phyloP scores from a whole-genome alignment of 108 stramenopile species.

The Epipyxis sp. region DNA sequence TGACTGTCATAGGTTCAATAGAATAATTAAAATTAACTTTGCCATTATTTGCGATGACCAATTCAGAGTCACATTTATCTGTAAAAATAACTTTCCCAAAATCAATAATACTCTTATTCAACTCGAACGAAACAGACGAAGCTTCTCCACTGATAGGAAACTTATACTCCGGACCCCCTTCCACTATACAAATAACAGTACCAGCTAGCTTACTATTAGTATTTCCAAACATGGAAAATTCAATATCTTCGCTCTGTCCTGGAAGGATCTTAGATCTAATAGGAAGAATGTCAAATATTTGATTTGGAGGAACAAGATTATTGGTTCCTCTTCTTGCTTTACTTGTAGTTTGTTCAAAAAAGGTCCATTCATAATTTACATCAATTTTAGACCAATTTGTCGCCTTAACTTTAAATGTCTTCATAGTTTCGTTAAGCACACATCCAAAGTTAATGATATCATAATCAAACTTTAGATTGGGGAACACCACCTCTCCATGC shows the following conservation, averaged over 20 bases:
- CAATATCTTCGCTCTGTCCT: constrained; percentile 59
- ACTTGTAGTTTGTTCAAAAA: constrained; percentile 45
- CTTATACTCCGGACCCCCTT: constrained; percentile 64
- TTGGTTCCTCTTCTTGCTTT: neutral
- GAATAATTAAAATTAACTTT: constrained; percentile 50
- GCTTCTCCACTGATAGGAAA: constrained; percentile 56
- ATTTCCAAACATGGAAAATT: constrained; percentile 59
- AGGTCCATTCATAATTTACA: constrained; percentile 54
- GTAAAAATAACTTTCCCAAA: constrained; percentile 58
- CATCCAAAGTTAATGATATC: constrained; percentile 58
- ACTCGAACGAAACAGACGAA: constrained; percentile 53
- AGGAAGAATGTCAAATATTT: constrained; percentile 67
- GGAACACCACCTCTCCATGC: constrained; percentile 56
- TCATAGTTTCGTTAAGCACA: constrained; percentile 65
- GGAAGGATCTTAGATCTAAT: constrained; percentile 55
- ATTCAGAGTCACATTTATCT: constrained; percentile 48
- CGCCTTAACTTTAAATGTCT: constrained; percentile 48
- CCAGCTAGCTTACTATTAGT: constrained; percentile 47
- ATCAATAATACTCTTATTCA: constrained; percentile 54
- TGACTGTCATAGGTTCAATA: neutral
- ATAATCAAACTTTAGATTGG: constrained; percentile 60
- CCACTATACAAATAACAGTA: constrained; percentile 56
- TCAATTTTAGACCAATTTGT: constrained; percentile 54
- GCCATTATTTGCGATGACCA: constrained; percentile 58
- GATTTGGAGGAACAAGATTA: constrained; percentile 24